These are phyloP conservation scores for Vigna angularis DNA, from an alignment of 306 rosid genomes.

Conservation along the genomic window DNA sequence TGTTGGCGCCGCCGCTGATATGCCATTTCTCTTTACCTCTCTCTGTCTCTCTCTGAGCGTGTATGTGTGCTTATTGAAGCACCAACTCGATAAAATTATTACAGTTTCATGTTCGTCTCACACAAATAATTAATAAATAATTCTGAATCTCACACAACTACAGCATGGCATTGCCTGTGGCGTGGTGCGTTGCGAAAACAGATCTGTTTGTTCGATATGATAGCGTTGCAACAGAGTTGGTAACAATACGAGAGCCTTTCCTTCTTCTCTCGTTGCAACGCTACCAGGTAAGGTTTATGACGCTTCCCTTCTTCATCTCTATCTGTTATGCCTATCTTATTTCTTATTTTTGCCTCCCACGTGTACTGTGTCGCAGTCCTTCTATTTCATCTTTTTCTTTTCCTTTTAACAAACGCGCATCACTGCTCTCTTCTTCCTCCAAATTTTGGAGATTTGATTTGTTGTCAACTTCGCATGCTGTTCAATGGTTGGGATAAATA, in stretches of 20 bases:
- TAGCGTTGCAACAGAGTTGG: slow-evolving; percentile 9
- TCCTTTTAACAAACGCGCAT: neutral
- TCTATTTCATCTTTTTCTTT: neutral
- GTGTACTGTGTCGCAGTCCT: slow-evolving; percentile 20
- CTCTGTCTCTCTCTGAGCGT: neutral
- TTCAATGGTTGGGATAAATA: neutral
- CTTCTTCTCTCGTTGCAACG: slow-evolving; percentile 19
- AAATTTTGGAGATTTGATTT: slow-evolving; percentile 28
- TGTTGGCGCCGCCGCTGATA: slow-evolving; percentile 88
- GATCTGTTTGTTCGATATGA: slow-evolving; percentile 16
- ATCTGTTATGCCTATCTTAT: neutral
- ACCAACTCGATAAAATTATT: neutral
- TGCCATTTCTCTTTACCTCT: slow-evolving; percentile 49
- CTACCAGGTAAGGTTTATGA: neutral
- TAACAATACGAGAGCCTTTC: neutral
- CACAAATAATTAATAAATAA: neutral
- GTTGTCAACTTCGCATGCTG: neutral
- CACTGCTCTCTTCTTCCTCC: slow-evolving; percentile 28
- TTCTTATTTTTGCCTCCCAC: slow-evolving; percentile 28
- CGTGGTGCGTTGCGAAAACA: neutral
- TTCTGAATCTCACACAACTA: neutral
- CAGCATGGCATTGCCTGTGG: slow-evolving; percentile 19
- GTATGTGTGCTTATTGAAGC: slow-evolving; percentile 1
- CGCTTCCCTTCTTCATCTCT: neutral
- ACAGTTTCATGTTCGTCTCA: slow-evolving; percentile 7